Percentiles rank a stretch among this genome's conserved stretches.
phyloP scores from a whole-genome alignment of 768 basidiomycete species.

The Thelephora aurantiotincta region DNA sequence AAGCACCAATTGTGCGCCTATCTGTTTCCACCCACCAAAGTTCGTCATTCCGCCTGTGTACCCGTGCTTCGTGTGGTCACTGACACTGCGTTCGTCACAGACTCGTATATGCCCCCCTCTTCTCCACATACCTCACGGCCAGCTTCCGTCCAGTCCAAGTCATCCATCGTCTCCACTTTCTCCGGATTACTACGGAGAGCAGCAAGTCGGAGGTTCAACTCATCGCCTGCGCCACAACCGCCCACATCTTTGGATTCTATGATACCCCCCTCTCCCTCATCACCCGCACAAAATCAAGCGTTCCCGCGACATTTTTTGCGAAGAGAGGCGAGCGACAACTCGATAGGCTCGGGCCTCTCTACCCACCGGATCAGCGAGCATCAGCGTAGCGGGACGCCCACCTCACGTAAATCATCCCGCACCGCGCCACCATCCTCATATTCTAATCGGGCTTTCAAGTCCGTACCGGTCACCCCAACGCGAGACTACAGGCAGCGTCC shows the following conservation, averaged over 20 bases:
- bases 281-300: constrained; percentile 8
- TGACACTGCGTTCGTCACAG: constrained; percentile 2
- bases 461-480: constrained; percentile 9
- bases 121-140: constrained; percentile 10
- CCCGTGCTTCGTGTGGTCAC: constrained; percentile 8
- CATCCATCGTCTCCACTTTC: constrained; percentile 19
- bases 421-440: constrained; percentile 10
- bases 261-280: constrained; percentile 12
- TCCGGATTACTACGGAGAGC: constrained; percentile 21
- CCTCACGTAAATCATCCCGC: neutral
- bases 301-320: constrained; percentile 22
- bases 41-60: constrained; percentile 1
- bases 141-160: constrained; percentile 20
- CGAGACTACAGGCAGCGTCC: constrained; percentile 12
- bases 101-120: neutral
- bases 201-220: constrained; percentile 15
- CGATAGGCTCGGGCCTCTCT: constrained; percentile 23
- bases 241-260: constrained; percentile 17
- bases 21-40: constrained; percentile 11
- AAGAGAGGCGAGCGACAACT: constrained; percentile 36
- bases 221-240: constrained; percentile 10
- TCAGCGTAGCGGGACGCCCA: constrained; percentile 12
- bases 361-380: constrained; percentile 17
- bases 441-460: constrained; percentile 7
- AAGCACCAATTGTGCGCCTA: constrained; percentile 48